These are phyloP conservation scores for Puccinia hordei DNA, from an alignment of 1,284 basidiomycete species.

Conservation along the genomic window DNA sequence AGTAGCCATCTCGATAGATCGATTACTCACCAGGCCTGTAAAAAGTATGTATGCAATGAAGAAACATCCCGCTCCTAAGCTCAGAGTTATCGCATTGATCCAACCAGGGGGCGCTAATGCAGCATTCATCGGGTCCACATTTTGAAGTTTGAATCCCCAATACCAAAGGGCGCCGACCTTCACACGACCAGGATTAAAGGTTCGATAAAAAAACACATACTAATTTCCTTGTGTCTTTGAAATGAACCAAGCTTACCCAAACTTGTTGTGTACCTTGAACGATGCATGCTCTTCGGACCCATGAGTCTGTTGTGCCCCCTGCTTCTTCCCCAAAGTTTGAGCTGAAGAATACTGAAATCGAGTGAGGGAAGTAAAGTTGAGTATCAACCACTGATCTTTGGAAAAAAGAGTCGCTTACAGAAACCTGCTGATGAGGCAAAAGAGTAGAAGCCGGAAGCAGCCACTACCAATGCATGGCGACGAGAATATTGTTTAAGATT, in stretches of 20 bases:
- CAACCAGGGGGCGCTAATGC: conserved; percentile 63
- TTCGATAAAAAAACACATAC: not conserved
- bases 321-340: conserved; percentile 95
- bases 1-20: conserved; percentile 61
- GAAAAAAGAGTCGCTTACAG: conserved; percentile 54
- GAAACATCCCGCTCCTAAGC: conserved; percentile 72
- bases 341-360: conserved; percentile 71
- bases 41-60: conserved; percentile 78
- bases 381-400: not conserved
- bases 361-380: not conserved
- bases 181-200: not conserved
- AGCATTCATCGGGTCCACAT: conserved; percentile 62
- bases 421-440: conserved; percentile 83
- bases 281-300: conserved; percentile 82
- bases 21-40: conserved; percentile 72
- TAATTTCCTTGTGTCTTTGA: not conserved
- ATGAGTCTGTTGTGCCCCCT: conserved; percentile 85
- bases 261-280: conserved; percentile 67
- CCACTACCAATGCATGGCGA: conserved; percentile 67
- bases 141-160: conserved; percentile 80
- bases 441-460: conserved; percentile 85
- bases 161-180: conserved; percentile 90
- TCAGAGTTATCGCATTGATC: conserved; percentile 78
- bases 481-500: conserved; percentile 52
- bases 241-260: conserved; percentile 22